These are phyloP conservation scores for Chenopodium quinoa DNA, from an alignment of 148 eudicot species.

Conservation along the genomic window DNA sequence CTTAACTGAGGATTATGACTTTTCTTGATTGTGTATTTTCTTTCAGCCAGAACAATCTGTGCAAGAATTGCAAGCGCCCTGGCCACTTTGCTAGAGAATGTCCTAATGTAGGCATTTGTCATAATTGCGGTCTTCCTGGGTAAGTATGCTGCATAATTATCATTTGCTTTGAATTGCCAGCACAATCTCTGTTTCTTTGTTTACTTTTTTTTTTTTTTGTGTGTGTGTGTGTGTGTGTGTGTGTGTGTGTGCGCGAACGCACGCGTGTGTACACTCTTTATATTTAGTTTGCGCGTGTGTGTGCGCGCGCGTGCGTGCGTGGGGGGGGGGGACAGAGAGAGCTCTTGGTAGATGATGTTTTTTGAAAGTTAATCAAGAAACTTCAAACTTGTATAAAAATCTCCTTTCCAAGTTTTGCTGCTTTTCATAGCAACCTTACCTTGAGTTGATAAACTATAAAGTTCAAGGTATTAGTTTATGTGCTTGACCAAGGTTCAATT, in stretches of 20 bases:
- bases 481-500: background rate
- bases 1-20: background rate
- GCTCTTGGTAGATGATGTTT: background rate
- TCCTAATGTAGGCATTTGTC: constrained; percentile 77
- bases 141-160: constrained; percentile 26
- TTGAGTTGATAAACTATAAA: background rate
- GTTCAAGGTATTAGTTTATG: background rate
- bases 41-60: constrained; percentile 54
- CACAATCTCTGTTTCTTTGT: background rate
- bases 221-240: too few relatives aligned
- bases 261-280: background rate
- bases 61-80: constrained; percentile 83
- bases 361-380: background rate
- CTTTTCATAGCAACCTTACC: background rate
- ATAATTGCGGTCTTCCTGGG: constrained; percentile 90
- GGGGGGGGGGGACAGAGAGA: background rate
- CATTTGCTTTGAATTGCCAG: background rate
- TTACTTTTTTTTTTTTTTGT: background rate
- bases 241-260: too few relatives aligned
- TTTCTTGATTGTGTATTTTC: background rate
- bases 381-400: background rate
- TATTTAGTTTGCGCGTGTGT: background rate
- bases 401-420: background rate
- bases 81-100: constrained; percentile 88
- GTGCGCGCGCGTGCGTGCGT: background rate